These are phyloP conservation scores for Cercospora sesami DNA, from an alignment of 2,329 filamentous ascomycete genomes.

Conservation along the genomic window DNA sequence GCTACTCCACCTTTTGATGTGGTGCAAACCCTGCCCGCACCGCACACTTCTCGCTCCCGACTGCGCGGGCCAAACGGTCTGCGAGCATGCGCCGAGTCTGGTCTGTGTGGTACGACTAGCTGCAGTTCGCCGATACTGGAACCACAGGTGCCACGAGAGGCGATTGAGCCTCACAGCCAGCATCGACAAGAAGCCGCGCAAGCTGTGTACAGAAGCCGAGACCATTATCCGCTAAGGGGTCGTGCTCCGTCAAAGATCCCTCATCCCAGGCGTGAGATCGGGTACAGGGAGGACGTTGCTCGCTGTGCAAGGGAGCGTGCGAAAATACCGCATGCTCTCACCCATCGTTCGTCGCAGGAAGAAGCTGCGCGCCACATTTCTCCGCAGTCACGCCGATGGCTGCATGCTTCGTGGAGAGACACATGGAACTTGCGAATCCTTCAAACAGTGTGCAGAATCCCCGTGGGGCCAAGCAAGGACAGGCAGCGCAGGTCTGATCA, in stretches of 20 bases:
- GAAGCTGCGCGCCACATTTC: constrained; percentile 4
- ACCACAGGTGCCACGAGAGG: not conserved
- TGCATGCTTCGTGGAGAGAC: constrained; percentile 5
- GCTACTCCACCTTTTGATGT: not conserved
- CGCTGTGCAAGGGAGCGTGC: not conserved
- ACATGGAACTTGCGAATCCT: not conserved
- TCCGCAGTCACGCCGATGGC: constrained; percentile 4
- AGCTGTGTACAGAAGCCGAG: not conserved
- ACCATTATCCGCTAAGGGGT: not conserved
- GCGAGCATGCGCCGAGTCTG: not conserved
- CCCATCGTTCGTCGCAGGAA: not conserved
- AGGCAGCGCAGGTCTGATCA: not conserved
- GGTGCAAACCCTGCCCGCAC: not conserved
- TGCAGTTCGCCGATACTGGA: not conserved
- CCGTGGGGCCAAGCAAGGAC: not conserved
- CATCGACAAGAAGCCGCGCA: not conserved
- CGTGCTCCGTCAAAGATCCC: not conserved
- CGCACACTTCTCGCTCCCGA: not conserved
- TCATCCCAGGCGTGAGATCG: not conserved
- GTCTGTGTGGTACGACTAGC: not conserved
- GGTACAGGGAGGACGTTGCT: not conserved
- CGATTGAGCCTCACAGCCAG: not conserved
- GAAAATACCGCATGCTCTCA: not conserved
- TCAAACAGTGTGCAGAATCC: not conserved
- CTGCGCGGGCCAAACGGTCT: not conserved